Evolutionary conservation across 495 filamentous ascomycete species (phyloP).

Genomic region (Glutinoglossum americanum): DNA sequence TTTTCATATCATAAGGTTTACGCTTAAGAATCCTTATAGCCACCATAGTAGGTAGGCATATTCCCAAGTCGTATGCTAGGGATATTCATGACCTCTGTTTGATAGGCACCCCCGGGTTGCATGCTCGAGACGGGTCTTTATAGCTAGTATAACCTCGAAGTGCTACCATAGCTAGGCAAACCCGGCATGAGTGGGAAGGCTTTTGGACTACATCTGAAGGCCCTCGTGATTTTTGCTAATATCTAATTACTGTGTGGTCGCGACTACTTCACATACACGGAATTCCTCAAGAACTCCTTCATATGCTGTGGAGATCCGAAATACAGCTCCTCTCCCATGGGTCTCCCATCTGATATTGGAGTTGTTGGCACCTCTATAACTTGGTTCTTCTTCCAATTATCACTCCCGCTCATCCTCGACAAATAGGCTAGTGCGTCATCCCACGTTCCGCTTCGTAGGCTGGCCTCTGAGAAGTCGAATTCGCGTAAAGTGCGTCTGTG

Average conservation of each 20-base stretch:
- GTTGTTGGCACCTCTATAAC: constrained; percentile 12
- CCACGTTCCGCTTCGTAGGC: constrained; percentile 44
- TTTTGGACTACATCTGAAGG: no score
- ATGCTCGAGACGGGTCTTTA: no score
- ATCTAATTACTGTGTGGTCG: neutral
- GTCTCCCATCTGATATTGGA: neutral
- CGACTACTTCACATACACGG: neutral
- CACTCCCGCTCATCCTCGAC: constrained; percentile 29
- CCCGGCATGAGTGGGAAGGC: no score
- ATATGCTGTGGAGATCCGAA: constrained; percentile 1
- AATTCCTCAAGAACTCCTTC: neutral
- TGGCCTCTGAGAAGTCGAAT: constrained; percentile 49
- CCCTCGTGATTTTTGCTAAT: neutral
- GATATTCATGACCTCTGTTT: no score
- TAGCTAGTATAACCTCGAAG: no score
- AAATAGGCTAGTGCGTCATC: constrained; percentile 52
- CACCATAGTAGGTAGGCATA: no score
- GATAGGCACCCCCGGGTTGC: no score
- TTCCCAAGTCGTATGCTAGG: no score
- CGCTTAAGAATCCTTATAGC: no score
- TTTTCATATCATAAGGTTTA: no score
- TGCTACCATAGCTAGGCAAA: no score
- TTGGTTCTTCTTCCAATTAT: constrained; percentile 27
- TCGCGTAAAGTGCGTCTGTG: constrained; percentile 43
- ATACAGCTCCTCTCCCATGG: neutral